phyloP scores from a whole-genome alignment of 805 yeast species.

The Ogataea paraovalis region DNA sequence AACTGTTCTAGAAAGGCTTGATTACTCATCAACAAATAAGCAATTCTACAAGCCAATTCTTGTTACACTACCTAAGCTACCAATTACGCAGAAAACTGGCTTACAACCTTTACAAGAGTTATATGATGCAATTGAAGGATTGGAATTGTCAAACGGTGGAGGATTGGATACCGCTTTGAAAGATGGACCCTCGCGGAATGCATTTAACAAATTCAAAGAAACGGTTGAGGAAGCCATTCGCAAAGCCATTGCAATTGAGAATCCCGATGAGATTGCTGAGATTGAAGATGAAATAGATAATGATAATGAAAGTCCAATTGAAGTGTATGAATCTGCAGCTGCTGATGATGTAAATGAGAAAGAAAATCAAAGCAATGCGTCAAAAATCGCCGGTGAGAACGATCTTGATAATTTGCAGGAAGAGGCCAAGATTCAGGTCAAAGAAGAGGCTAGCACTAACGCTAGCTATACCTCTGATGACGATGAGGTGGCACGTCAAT shows the following conservation, averaged over 20 bases:
- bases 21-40: conserved; percentile 48
- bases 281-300: conserved; percentile 1
- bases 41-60: conserved; percentile 49
- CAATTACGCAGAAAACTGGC: conserved; percentile 32
- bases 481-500: no score
- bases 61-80: conserved; percentile 45
- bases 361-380: no score
- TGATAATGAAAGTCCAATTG: neutral
- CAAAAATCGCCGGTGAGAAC: no score
- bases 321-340: neutral
- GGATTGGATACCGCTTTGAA: conserved; percentile 24
- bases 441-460: no score
- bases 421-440: no score
- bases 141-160: conserved; percentile 25
- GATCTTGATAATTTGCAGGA: no score
- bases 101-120: conserved; percentile 20
- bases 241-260: neutral
- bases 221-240: conserved; percentile 22
- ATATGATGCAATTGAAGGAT: conserved; percentile 18
- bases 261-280: neutral
- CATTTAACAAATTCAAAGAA: conserved; percentile 22
- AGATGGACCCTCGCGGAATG: conserved; percentile 20
- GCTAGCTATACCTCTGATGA: no score
- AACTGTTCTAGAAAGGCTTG: conserved; percentile 42
- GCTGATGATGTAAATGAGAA: no score